Evolutionary conservation across 768 basidiomycete species (phyloP), one percentile per base, ranked within the genome.

Genomic region (Leccinellum rugosiceps): DNA sequence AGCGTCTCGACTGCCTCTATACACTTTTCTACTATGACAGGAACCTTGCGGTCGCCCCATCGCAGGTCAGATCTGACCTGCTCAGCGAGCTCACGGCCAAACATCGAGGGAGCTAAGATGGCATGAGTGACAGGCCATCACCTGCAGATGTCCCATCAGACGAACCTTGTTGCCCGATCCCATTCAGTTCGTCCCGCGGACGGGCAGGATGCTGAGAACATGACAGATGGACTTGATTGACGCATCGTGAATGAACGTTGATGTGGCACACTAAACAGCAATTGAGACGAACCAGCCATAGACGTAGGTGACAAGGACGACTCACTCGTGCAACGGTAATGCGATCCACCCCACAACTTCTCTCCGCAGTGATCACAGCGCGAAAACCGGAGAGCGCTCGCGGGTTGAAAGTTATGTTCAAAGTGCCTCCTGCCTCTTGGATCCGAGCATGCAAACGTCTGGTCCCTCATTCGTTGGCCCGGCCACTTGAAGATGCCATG

Each of bases 321-420:
- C 92, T 69, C 68, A 94, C 96, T 80, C 62, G 87, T 83, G 69
- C 97, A 99, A 31, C 92, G 87, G 53, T 92, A 79, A 68, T 95
- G 94, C n/a, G 94, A 84, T 7, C 96, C 96, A 6, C 97, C 97
- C 94, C 95, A 99, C 86, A 98, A 86, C 78, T 98, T 99, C 69
- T 98, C 97, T 32, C 87, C 88, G 68, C 97, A 99, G 54, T 95
- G 88, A 65, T 98, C 97, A 68, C 97, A 99, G 43, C 92, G 83
- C 28, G 92, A 87, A 57, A 97, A 90, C 35, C 95, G 84, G 56
- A 98, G 77, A 28, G 94, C 83, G 65, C 87, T 96, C 61, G 92
- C 77, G 61, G 90, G 93, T 67, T 93, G 90, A 80, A 98, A 98
- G 59, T 80, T 82, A 70, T 99, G 97, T 56, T 90, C 87, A 34